A percentile compares a stretch with the other conserved stretches of the same genome.
These are phyloP conservation scores for Turritis glabra DNA, from an alignment of 345 rosid species.

Conservation along the genomic window DNA sequence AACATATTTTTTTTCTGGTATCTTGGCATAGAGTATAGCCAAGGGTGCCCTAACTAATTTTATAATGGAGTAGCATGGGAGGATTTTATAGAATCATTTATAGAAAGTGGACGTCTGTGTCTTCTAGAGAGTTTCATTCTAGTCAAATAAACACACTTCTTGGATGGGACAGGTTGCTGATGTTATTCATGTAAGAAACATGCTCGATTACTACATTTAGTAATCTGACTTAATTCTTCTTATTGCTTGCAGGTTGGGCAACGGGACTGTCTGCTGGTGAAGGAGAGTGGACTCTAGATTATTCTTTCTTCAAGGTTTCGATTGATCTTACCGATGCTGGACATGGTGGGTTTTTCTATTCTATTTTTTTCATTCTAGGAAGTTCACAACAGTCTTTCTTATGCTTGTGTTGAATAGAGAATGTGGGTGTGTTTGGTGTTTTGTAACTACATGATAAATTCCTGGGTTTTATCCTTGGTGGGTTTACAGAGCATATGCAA, in stretches of 20 bases:
- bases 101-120: background rate
- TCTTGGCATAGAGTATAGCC: background rate
- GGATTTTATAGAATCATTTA: background rate
- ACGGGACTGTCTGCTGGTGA: slow-evolving; percentile 73
- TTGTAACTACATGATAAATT: slow-evolving; percentile 11
- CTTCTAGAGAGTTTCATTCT: background rate
- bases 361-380: background rate
- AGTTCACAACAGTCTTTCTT: slow-evolving; percentile 11
- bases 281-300: slow-evolving; percentile 64
- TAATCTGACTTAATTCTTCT: background rate
- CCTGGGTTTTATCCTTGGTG: slow-evolving; percentile 10
- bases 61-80: background rate
- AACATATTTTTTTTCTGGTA: background rate
- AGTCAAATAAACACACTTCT: background rate
- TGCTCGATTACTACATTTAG: background rate
- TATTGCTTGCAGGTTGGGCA: slow-evolving; percentile 76
- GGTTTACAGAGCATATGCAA: slow-evolving; percentile 75
- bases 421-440: slow-evolving; percentile 23
- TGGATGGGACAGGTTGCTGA: background rate
- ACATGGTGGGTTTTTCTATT: slow-evolving; percentile 58
- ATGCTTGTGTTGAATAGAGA: slow-evolving; percentile 10
- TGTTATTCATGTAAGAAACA: background rate
- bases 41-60: background rate
- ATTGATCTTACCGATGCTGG: slow-evolving; percentile 93
- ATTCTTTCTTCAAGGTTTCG: slow-evolving; percentile 68